These are phyloP conservation scores for Penicillium steckii DNA, from an alignment of 495 filamentous ascomycete species.

Conservation along the genomic window DNA sequence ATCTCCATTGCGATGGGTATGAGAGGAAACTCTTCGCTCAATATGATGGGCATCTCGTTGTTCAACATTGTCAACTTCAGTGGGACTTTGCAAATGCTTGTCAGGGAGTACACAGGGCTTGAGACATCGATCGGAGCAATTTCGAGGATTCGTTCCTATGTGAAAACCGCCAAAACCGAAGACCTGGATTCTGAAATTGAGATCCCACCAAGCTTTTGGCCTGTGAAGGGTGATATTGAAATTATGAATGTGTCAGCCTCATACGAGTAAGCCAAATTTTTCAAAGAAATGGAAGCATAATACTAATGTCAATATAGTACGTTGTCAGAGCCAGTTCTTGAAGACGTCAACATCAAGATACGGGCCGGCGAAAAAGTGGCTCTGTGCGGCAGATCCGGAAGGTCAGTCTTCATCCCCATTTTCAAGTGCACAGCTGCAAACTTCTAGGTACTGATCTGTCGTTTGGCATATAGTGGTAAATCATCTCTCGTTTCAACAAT, in stretches of 20 bases:
- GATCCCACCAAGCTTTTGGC: slow-evolving; percentile 19
- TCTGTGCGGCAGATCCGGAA: slow-evolving; percentile 46
- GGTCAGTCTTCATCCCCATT: slow-evolving; percentile 16
- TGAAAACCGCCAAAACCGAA: slow-evolving; percentile 15
- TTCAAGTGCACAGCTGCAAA: background rate
- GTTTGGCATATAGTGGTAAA: slow-evolving; percentile 32
- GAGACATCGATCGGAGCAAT: slow-evolving; percentile 35
- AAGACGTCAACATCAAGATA: slow-evolving; percentile 12
- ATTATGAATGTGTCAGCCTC: slow-evolving; percentile 22
- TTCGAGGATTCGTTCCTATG: slow-evolving; percentile 23
- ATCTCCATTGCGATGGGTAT: slow-evolving; percentile 22
- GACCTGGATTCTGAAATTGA: slow-evolving; percentile 17
- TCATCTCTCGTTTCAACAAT: slow-evolving; percentile 42
- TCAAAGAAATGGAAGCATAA: background rate
- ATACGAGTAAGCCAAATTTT: slow-evolving; percentile 20
- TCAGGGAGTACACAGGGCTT: slow-evolving; percentile 25
- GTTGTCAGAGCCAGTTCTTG: slow-evolving; percentile 18
- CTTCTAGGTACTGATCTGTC: background rate
- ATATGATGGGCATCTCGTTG: slow-evolving; percentile 29
- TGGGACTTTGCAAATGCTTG: slow-evolving; percentile 17
- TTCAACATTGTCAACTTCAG: slow-evolving; percentile 35
- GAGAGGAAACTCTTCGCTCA: slow-evolving; percentile 14
- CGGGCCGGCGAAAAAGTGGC: slow-evolving; percentile 41
- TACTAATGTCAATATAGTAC: background rate
- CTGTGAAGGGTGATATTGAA: slow-evolving; percentile 18